Evolutionary conservation across 768 basidiomycete species (phyloP).

Genomic region (Lepiota subincarnata): DNA sequence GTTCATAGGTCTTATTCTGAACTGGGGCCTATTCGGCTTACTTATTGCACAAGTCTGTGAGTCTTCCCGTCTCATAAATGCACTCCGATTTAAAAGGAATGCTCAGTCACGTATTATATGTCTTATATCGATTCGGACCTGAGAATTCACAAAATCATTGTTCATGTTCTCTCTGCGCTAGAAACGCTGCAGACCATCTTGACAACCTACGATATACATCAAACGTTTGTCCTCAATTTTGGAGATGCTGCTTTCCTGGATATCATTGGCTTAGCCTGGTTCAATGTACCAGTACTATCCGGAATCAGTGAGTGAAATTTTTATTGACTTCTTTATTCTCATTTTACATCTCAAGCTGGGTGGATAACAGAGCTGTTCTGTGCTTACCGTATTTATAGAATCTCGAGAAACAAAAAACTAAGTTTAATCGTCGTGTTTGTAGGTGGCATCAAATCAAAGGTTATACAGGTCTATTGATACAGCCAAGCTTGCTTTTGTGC

Average conservation of each 20-base stretch:
- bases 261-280: not conserved
- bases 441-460: not conserved
- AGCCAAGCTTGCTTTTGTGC: not conserved
- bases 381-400: constrained; percentile 1
- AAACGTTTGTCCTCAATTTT: constrained; percentile 1
- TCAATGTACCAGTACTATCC: not conserved
- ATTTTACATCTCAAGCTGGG: not conserved
- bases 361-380: constrained; percentile 6
- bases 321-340: not conserved
- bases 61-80: not conserved
- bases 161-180: not conserved
- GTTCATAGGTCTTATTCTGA: constrained; percentile 6
- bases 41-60: constrained; percentile 1
- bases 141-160: not conserved
- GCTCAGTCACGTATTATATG: not conserved
- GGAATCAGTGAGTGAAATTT: not conserved
- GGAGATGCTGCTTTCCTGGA: not conserved
- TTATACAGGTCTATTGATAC: not conserved
- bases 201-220: not conserved
- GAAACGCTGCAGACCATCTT: constrained; percentile 1
- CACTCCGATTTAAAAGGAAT: not conserved
- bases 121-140: not conserved
- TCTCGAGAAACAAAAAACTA: not conserved
- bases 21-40: constrained; percentile 5
- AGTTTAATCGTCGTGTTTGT: not conserved